phyloP scores from a whole-genome alignment of 495 filamentous ascomycete genomes.

The Patellaria atrata region DNA sequence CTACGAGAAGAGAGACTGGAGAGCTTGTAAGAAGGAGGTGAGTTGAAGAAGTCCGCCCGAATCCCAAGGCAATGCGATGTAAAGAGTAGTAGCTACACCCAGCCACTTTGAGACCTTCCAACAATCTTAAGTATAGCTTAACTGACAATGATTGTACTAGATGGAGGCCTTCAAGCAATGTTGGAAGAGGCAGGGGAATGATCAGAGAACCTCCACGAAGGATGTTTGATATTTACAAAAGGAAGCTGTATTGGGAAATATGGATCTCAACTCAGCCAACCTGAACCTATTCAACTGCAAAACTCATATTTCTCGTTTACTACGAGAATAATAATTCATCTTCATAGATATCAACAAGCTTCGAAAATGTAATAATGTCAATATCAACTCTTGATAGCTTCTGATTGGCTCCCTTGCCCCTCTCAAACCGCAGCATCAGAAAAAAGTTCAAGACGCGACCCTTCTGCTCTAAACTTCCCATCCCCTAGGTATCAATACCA shows the following conservation, averaged over 20 bases:
- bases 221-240: constrained; percentile 31
- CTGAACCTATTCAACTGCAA: neutral
- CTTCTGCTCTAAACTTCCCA: too few species aligned
- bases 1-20: constrained; percentile 93
- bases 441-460: too few species aligned
- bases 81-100: constrained; percentile 2
- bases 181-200: constrained; percentile 86
- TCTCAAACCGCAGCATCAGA: too few species aligned
- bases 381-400: too few species aligned
- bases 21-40: constrained; percentile 78
- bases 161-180: constrained; percentile 87
- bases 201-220: constrained; percentile 63
- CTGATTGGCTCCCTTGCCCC: too few species aligned
- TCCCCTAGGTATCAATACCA: too few species aligned
- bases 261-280: neutral
- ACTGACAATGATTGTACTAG: constrained; percentile 30
- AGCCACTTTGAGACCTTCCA: constrained; percentile 6
- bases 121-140: constrained; percentile 1
- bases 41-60: constrained; percentile 23
- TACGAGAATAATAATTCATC: too few species aligned
- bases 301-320: too few species aligned
- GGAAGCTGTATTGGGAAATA: constrained; percentile 3
- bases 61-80: neutral
- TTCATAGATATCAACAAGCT: too few species aligned
- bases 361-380: too few species aligned